phyloP scores from a whole-genome alignment of 441 rosid genomes.

The Populus trichocarpa region DNA sequence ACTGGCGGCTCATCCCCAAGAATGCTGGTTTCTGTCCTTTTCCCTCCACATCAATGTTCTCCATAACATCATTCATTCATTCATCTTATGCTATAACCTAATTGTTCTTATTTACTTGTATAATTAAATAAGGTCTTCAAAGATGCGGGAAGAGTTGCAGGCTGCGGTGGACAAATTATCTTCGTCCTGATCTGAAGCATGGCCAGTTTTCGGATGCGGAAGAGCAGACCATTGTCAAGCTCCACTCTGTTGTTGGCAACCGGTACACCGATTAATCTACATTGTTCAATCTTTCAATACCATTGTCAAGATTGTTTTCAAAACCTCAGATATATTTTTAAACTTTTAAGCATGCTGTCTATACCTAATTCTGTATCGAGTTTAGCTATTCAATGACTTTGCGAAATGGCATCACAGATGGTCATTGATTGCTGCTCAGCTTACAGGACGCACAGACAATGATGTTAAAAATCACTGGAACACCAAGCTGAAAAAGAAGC shows the following conservation, averaged over 20 bases:
- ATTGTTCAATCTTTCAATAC: neutral
- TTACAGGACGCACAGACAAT: conserved; percentile 91
- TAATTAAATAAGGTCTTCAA: conserved; percentile 46
- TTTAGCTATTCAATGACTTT: neutral
- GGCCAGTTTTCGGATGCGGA: conserved; percentile 69
- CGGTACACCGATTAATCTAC: neutral
- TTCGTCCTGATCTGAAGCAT: conserved; percentile 79
- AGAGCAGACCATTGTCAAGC: conserved; percentile 76
- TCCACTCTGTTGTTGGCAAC: conserved; percentile 46
- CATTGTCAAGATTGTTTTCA: too few relatives aligned
- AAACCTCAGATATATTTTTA: too few relatives aligned
- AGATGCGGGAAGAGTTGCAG: conserved; percentile 88
- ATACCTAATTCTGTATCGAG: neutral
- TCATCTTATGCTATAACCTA: neutral
- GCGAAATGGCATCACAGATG: conserved; percentile 44
- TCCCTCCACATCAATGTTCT: neutral
- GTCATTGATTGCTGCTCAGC: conserved; percentile 91
- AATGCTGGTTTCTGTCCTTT: conserved; percentile 56
- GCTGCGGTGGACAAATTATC: conserved; percentile 80
- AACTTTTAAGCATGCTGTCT: too few relatives aligned
- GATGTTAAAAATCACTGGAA: conserved; percentile 96
- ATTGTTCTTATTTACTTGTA: neutral
- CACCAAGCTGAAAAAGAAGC: conserved; percentile 91
- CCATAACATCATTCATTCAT: neutral
- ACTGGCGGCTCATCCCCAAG: conserved; percentile 97